These are phyloP conservation scores for Lasiosphaeria miniovina DNA, from an alignment of 495 filamentous ascomycete genomes.

Conservation along the genomic window DNA sequence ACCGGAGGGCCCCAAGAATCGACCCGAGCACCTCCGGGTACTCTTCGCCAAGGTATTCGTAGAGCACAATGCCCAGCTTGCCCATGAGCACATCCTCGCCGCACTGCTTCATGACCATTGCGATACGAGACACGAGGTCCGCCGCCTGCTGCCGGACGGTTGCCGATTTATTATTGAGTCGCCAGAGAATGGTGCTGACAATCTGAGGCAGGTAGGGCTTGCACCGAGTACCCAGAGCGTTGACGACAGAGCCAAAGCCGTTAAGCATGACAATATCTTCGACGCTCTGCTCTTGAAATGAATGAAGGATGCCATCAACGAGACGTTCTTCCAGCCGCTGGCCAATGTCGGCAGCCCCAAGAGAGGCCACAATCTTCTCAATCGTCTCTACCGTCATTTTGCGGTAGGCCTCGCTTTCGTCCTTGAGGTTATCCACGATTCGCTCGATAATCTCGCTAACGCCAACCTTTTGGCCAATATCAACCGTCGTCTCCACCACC, in stretches of 20 bases:
- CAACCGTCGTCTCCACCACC: constrained; percentile 97
- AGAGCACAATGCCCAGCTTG: constrained; percentile 93
- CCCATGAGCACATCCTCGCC: constrained; percentile 94
- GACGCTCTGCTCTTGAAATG: constrained; percentile 97
- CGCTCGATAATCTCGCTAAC: constrained; percentile 92
- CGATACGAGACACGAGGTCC: constrained; percentile 93
- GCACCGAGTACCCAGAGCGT: constrained; percentile 88
- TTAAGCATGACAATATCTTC: constrained; percentile 96
- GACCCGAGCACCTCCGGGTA: constrained; percentile 98
- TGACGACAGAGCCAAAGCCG: constrained; percentile 97
- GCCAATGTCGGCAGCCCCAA: constrained; percentile 91
- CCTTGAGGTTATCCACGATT: constrained; percentile 91
- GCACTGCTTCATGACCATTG: constrained; percentile 98
- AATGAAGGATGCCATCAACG: constrained; percentile 93
- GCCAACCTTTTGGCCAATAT: constrained; percentile 94
- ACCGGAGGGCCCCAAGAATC: constrained; percentile 90
- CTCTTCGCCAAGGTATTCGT: constrained; percentile 98
- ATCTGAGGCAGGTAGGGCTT: constrained; percentile 97
- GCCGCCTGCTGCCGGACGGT: constrained; percentile 96
- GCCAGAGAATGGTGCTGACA: constrained; percentile 93
- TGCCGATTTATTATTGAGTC: constrained; percentile 94
- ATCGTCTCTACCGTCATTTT: constrained; percentile 99
- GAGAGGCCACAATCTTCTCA: constrained; percentile 88
- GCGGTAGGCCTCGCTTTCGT: constrained; percentile 95
- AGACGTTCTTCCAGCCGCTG: constrained; percentile 88